Evolutionary conservation across 177 flowering plant genomes (phyloP).

Genomic region (Telopea speciosissima): DNA sequence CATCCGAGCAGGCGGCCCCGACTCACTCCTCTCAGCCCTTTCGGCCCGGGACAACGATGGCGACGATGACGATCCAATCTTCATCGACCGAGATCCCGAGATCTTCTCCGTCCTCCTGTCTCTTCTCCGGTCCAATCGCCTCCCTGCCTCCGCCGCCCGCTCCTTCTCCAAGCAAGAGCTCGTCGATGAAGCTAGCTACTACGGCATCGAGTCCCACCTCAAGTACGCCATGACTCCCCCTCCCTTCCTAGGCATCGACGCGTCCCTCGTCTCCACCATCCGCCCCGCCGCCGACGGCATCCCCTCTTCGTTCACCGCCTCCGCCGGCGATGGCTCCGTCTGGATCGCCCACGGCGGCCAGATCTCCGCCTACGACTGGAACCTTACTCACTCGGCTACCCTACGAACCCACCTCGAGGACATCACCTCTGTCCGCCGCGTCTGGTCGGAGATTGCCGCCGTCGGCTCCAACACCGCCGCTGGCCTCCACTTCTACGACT

Average conservation of each 20-base stretch:
- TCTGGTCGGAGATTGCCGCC: constrained; percentile 55
- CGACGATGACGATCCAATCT: constrained; percentile 38
- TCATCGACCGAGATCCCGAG: constrained; percentile 95
- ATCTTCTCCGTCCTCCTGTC: constrained; percentile 81
- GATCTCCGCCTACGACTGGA: constrained; percentile 69
- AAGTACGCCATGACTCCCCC: constrained; percentile 52
- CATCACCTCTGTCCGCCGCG: constrained; percentile 49
- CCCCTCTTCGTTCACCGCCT: constrained; percentile 51
- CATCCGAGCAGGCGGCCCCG: constrained; percentile 59
- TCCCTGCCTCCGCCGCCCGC: constrained; percentile 54
- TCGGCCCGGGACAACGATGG: constrained; percentile 24
- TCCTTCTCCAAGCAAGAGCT: constrained; percentile 72
- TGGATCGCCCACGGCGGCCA: constrained; percentile 86
- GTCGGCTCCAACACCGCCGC: constrained; percentile 56
- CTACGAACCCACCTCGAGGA: constrained; percentile 68
- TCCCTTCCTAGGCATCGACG: constrained; percentile 64
- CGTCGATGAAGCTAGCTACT: constrained; percentile 65
- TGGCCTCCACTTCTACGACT: constrained; percentile 73
- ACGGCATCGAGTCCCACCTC: constrained; percentile 63
- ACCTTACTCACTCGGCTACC: constrained; percentile 45
- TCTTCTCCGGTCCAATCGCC: constrained; percentile 69
- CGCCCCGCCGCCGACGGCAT: constrained; percentile 60
- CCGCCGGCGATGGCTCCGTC: constrained; percentile 52
- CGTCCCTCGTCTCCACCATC: constrained; percentile 49
- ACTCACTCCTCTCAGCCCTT: constrained; percentile 66